A percentile compares a stretch with the other conserved stretches of the same genome.
Conservation (phyloP, 2,329 filamentous ascomycete species). For the Chaetothyriales sp. region DNA sequence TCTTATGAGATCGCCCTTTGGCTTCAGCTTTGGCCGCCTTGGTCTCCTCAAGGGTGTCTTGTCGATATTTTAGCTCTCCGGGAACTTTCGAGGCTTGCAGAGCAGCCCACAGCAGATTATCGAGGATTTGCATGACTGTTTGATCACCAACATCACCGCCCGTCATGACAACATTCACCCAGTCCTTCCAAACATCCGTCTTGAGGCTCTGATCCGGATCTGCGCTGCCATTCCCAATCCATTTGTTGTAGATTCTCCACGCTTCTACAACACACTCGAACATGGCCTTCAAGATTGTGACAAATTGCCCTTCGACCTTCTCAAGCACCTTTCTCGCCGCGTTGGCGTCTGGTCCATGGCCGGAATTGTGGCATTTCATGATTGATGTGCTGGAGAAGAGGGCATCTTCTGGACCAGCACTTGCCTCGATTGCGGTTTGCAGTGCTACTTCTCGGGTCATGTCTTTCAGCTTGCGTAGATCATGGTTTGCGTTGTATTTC, state of each 20-base stretch:
- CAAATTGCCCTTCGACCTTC: background rate
- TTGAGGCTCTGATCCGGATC: background rate
- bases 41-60: background rate
- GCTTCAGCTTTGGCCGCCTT: background rate
- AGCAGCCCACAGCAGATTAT: constrained; percentile 5
- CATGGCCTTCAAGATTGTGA: background rate
- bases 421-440: background rate
- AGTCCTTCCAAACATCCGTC: background rate
- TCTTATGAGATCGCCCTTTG: background rate
- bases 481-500: background rate
- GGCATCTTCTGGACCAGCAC: background rate
- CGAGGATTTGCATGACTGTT: constrained; percentile 4
- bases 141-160: background rate
- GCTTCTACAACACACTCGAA: background rate
- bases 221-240: background rate
- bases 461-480: background rate
- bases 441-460: background rate
- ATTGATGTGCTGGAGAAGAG: background rate
- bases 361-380: background rate
- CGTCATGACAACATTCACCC: background rate
- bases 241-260: background rate
- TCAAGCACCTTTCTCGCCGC: background rate
- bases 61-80: background rate
- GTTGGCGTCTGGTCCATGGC: background rate
- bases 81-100: background rate